A percentile compares a stretch with the other conserved stretches of the same genome.
Evolutionary conservation across 305 asterid genomes (phyloP).

Genomic region (Stenogyne calaminthoides): DNA sequence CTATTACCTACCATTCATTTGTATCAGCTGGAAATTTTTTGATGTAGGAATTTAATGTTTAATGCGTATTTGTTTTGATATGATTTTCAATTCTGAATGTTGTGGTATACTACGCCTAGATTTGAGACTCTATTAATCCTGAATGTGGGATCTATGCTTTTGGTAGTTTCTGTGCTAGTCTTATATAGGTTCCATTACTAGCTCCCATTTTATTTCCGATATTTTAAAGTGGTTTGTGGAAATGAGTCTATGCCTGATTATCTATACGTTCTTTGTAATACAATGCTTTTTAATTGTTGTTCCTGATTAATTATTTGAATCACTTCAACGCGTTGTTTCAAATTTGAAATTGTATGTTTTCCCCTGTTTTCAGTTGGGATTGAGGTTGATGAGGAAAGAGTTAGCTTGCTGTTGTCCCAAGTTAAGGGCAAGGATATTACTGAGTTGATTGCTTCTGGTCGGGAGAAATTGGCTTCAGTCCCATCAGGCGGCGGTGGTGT

Average conservation of each 20-base stretch:
- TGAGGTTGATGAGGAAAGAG: constrained; percentile 51
- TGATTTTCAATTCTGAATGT: neutral
- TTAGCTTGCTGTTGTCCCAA: constrained; percentile 51
- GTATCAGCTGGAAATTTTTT: neutral
- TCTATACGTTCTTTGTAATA: neutral
- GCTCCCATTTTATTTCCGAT: too few species aligned
- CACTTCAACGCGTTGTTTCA: too few species aligned
- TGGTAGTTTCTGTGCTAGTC: too few species aligned
- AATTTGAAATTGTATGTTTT: too few species aligned
- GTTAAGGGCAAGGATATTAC: constrained; percentile 63
- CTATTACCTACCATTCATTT: too few species aligned
- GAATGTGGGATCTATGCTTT: neutral
- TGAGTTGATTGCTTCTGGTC: constrained; percentile 64
- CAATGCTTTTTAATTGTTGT: neutral
- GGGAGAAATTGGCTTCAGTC: constrained; percentile 68
- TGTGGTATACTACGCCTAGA: neutral
- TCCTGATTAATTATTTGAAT: neutral
- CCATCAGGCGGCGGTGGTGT: constrained; percentile 68
- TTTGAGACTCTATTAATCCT: neutral
- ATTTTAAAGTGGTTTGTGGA: too few species aligned
- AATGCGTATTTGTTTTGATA: neutral
- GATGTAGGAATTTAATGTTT: neutral
- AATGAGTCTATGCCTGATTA: too few species aligned
- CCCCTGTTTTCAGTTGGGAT: constrained; percentile 46
- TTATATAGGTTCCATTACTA: too few species aligned